Evolutionary conservation across 2,329 filamentous ascomycete species (phyloP).

Genomic region (Alternaria conjuncta): DNA sequence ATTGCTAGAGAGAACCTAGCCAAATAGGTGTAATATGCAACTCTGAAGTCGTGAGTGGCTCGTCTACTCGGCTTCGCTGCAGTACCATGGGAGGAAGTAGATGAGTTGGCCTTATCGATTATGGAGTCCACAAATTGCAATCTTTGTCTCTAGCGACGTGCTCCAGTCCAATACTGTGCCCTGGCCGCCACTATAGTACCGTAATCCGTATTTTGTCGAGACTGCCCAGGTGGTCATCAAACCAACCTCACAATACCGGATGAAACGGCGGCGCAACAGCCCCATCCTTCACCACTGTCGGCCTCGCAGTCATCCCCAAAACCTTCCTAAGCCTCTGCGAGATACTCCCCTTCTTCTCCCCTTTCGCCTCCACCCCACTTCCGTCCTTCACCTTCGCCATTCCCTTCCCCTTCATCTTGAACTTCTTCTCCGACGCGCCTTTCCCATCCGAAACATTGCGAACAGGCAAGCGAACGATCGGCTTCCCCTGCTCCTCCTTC

Average conservation of each 20-base stretch:
- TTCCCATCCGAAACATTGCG: neutral
- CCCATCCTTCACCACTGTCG: neutral
- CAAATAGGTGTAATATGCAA: neutral
- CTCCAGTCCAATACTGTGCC: neutral
- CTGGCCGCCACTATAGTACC: neutral
- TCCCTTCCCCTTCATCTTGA: neutral
- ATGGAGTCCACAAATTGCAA: neutral
- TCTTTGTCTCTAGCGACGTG: neutral
- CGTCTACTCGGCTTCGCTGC: neutral
- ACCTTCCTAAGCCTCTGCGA: neutral
- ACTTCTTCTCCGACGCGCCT: neutral
- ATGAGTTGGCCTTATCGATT: neutral
- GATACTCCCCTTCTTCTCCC: neutral
- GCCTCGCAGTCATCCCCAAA: neutral
- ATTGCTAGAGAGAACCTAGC: fast-evolving
- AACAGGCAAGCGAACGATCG: neutral
- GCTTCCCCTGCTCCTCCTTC: neutral
- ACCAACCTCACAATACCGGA: neutral
- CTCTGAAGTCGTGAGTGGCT: neutral
- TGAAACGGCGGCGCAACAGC: neutral
- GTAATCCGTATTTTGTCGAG: neutral
- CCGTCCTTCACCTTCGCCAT: neutral
- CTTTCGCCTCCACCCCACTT: neutral
- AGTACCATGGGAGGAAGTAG: neutral
- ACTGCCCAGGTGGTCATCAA: neutral